Evolutionary conservation across 2,329 filamentous ascomycete species (phyloP).

Genomic region (Beauveria rudraprayagi): DNA sequence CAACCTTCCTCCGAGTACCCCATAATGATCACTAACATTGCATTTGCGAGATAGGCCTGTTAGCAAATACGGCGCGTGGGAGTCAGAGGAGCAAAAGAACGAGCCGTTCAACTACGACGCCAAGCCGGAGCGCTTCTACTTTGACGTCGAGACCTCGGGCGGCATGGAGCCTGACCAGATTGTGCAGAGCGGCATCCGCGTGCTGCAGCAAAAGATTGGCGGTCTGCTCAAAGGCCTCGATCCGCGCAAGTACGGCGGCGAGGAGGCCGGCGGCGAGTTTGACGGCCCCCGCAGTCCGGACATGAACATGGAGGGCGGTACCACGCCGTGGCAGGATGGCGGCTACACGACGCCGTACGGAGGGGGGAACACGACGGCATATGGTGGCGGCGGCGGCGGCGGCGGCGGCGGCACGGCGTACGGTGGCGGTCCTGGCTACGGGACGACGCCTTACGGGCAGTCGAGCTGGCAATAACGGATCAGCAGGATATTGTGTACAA

Average conservation of each 20-base stretch:
- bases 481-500: not conserved
- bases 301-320: conserved; percentile 49
- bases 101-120: conserved; percentile 89
- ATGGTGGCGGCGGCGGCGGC: conserved; percentile 49
- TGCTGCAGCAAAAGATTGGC: conserved; percentile 85
- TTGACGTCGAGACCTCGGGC: conserved; percentile 84
- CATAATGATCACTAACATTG: no score
- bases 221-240: conserved; percentile 57
- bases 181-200: conserved; percentile 78
- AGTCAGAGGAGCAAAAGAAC: conserved; percentile 67
- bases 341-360: conserved; percentile 65
- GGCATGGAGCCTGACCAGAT: conserved; percentile 85
- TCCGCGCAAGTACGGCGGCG: conserved; percentile 39
- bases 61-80: conserved; percentile 70
- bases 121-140: conserved; percentile 77
- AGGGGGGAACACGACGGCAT: conserved; percentile 48
- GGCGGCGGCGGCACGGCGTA: conserved; percentile 21
- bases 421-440: conserved; percentile 31
- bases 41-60: conserved; percentile 53
- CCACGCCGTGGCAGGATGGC: conserved; percentile 50
- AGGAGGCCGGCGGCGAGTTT: conserved; percentile 47
- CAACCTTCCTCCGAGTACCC: no score
- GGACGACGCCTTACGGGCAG: conserved; percentile 38
- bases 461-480: conserved; percentile 38
- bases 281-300: conserved; percentile 61